phyloP scores from a whole-genome alignment of 1,284 basidiomycete species.

The Ceratobasidium sp. region DNA sequence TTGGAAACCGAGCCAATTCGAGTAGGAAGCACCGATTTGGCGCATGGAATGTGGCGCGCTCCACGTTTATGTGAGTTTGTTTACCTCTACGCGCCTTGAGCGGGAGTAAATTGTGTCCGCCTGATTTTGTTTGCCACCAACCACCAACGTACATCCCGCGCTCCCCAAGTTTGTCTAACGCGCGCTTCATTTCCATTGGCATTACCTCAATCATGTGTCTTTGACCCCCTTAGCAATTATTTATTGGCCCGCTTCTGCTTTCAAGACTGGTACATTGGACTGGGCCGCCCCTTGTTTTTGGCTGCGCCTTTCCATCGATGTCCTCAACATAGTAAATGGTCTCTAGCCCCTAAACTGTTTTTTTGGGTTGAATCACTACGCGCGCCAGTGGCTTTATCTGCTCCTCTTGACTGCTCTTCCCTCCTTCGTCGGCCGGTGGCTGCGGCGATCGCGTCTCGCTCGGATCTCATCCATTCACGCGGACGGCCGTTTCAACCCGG shows the following conservation, averaged over 20 bases:
- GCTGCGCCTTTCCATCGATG: slow-evolving; percentile 8
- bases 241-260: background rate
- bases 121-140: slow-evolving; percentile 7
- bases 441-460: slow-evolving; percentile 18
- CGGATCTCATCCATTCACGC: slow-evolving; percentile 29
- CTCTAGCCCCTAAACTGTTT: slow-evolving; percentile 32
- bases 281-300: slow-evolving; percentile 27
- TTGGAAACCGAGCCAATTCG: background rate
- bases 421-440: slow-evolving; percentile 11
- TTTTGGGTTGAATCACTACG: slow-evolving; percentile 8
- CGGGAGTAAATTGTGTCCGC: slow-evolving; percentile 16
- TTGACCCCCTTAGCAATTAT: background rate
- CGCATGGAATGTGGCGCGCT: slow-evolving; percentile 21
- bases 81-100: background rate
- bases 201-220: slow-evolving; percentile 3
- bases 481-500: background rate
- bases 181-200: background rate
- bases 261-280: slow-evolving; percentile 21
- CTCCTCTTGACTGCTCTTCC: slow-evolving; percentile 10
- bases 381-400: slow-evolving; percentile 17
- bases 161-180: background rate
- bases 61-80: slow-evolving; percentile 38
- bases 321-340: background rate
- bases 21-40: background rate
- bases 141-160: background rate